A percentile compares a stretch with the other conserved stretches of the same genome.
phyloP scores from a whole-genome alignment of 768 basidiomycete species.

The Crepidotus variabilis region DNA sequence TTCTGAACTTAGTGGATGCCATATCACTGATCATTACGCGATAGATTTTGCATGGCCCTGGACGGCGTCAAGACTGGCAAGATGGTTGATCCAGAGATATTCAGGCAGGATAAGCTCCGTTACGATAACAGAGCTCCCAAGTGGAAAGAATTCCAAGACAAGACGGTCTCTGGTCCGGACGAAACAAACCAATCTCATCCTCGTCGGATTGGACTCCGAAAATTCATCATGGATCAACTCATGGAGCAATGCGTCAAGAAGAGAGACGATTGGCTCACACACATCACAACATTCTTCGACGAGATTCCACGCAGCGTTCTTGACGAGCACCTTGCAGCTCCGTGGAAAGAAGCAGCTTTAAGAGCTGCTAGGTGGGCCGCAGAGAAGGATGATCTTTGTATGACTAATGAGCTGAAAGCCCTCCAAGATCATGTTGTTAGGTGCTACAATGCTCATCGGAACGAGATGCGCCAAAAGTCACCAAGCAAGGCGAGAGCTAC shows the following conservation, averaged over 20 bases:
- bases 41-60: slow-evolving; percentile 47
- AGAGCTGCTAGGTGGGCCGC: slow-evolving; percentile 17
- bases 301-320: slow-evolving; percentile 7
- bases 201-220: slow-evolving; percentile 16
- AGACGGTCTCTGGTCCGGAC: slow-evolving; percentile 7
- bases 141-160: slow-evolving; percentile 31
- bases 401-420: slow-evolving; percentile 29
- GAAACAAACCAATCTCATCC: slow-evolving; percentile 22
- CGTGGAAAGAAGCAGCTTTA: slow-evolving; percentile 27
- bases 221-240: slow-evolving; percentile 45
- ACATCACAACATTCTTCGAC: slow-evolving; percentile 27
- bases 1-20: neutral
- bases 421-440: slow-evolving; percentile 39
- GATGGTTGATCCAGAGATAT: slow-evolving; percentile 30
- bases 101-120: slow-evolving; percentile 15
- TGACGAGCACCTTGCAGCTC: slow-evolving; percentile 28
- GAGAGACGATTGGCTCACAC: slow-evolving; percentile 14
- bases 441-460: slow-evolving; percentile 25
- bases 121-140: slow-evolving; percentile 17
- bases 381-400: slow-evolving; percentile 13
- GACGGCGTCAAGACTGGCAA: slow-evolving; percentile 63
- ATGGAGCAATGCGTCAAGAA: slow-evolving; percentile 21
- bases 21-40: neutral
- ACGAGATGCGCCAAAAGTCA: slow-evolving; percentile 17
- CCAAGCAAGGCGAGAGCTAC: slow-evolving; percentile 13